Evolutionary conservation across 805 yeast species (phyloP).

Genomic region (Blastobotrys peoriensis): DNA sequence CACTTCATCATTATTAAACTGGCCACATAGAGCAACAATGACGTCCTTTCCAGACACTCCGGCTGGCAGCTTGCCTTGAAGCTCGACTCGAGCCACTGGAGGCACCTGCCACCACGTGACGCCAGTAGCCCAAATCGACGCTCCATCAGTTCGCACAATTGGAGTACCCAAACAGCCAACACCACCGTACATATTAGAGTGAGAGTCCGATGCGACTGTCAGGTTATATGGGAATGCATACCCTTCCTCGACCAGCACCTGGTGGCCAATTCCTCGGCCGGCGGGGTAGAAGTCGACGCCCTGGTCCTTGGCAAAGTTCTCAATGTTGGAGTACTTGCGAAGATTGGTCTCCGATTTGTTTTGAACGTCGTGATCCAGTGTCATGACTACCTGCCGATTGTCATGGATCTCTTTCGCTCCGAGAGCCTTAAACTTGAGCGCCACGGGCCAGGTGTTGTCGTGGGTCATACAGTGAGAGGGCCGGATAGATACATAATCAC

Average conservation of each 20-base stretch:
- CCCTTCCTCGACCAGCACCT: conserved; percentile 98
- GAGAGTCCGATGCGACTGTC: conserved; percentile 96
- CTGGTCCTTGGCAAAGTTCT: conserved; percentile 80
- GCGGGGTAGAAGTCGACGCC: conserved; percentile 98
- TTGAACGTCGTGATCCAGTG: conserved; percentile 97
- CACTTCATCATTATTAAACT: conserved; percentile 85
- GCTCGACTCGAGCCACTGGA: conserved; percentile 91
- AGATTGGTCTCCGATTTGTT: conserved; percentile 84
- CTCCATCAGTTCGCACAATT: conserved; percentile 97
- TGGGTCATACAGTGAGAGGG: conserved; percentile 99
- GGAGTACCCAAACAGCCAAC: conserved; percentile 95
- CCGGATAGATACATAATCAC: conserved; percentile 89
- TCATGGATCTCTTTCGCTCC: conserved; percentile 83
- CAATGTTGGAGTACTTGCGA: conserved; percentile 81
- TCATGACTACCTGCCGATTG: conserved; percentile 88
- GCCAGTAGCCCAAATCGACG: conserved; percentile 99
- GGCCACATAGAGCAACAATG: conserved; percentile 92
- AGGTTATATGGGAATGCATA: conserved; percentile 92
- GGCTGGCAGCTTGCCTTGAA: conserved; percentile 69
- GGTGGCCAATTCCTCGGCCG: conserved; percentile 98
- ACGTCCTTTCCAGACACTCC: conserved; percentile 97
- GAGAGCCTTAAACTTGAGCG: conserved; percentile 88
- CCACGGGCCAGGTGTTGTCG: conserved; percentile 99
- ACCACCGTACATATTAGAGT: conserved; percentile 97
- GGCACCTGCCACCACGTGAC: conserved; percentile 99